These are phyloP conservation scores for Aristolochia californica DNA, from an alignment of 164 flowering plant species.

Conservation along the genomic window DNA sequence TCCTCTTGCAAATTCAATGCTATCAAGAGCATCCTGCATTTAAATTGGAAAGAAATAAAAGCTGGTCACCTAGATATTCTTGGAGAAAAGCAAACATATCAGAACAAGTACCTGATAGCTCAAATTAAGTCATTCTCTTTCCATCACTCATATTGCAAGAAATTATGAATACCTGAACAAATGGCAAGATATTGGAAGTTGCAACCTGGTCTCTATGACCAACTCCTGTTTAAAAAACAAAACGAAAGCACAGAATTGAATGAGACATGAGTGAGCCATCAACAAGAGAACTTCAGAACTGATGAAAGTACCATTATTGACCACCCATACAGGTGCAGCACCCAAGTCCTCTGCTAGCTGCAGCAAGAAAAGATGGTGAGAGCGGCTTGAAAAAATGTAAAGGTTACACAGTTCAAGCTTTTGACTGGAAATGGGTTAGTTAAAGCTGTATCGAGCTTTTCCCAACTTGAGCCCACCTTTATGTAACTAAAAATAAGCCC, in stretches of 20 bases:
- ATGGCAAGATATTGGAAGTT: conserved; percentile 51
- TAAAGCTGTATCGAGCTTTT: too few relatives aligned
- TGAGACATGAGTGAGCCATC: background rate
- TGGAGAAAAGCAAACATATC: background rate
- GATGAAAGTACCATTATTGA: conserved; percentile 64
- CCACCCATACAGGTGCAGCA: conserved; percentile 78
- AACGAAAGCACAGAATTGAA: background rate
- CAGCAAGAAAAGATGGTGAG: conserved; percentile 6
- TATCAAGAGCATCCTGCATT: conserved; percentile 74
- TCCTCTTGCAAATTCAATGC: conserved; percentile 90
- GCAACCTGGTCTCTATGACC: conserved; percentile 74
- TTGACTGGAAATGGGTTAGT: too few relatives aligned
- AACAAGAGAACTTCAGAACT: background rate
- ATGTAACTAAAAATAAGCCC: too few relatives aligned
- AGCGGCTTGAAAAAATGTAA: background rate
- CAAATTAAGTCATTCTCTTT: background rate
- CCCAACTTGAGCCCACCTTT: too few relatives aligned
- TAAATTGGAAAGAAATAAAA: background rate
- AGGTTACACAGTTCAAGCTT: background rate
- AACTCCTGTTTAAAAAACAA: conserved; percentile 46
- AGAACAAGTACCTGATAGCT: too few relatives aligned
- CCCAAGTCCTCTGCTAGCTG: conserved; percentile 88
- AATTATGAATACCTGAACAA: conserved; percentile 36
- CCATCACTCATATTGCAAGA: background rate
- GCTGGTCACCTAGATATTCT: background rate